These are phyloP conservation scores for Spathaspora sp. DNA, from an alignment of 805 yeast genomes.

Conservation along the genomic window DNA sequence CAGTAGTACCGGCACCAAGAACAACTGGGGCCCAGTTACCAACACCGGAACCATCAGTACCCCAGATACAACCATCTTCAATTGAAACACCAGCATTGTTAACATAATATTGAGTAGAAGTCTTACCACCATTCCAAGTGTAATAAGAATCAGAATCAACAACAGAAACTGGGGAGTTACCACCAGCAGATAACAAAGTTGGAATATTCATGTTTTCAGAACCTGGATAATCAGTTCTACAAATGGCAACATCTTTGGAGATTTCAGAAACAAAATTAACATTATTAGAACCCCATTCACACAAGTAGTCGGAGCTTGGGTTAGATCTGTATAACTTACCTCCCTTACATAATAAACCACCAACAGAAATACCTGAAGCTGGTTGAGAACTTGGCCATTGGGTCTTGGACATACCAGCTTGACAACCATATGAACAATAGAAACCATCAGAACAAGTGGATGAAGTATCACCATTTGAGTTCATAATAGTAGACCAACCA, in stretches of 20 bases:
- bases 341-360: slow-evolving; percentile 83
- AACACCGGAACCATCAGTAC: slow-evolving; percentile 66
- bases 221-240: slow-evolving; percentile 99
- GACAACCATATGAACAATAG: slow-evolving; percentile 97
- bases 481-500: slow-evolving; percentile 79
- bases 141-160: slow-evolving; percentile 78
- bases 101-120: slow-evolving; percentile 96
- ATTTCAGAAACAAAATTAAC: slow-evolving; percentile 69
- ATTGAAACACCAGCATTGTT: slow-evolving; percentile 91
- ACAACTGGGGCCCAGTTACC: slow-evolving; percentile 99
- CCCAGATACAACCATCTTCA: slow-evolving; percentile 96
- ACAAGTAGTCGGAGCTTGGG: slow-evolving; percentile 57
- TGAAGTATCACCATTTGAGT: slow-evolving; percentile 55
- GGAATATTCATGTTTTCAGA: slow-evolving; percentile 98
- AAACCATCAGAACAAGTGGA: slow-evolving; percentile 80
- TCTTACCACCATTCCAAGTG: slow-evolving; percentile 73
- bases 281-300: slow-evolving; percentile 80
- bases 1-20: slow-evolving; percentile 85
- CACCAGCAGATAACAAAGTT: slow-evolving; percentile 73
- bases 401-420: slow-evolving; percentile 98
- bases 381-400: slow-evolving; percentile 96
- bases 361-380: slow-evolving; percentile 81
- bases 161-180: slow-evolving; percentile 63
- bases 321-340: slow-evolving; percentile 86
- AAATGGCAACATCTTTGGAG: slow-evolving; percentile 70